Evolutionary conservation across 371 early-diverging fungal genomes (phyloP).

Genomic region (Mucor sp.): DNA sequence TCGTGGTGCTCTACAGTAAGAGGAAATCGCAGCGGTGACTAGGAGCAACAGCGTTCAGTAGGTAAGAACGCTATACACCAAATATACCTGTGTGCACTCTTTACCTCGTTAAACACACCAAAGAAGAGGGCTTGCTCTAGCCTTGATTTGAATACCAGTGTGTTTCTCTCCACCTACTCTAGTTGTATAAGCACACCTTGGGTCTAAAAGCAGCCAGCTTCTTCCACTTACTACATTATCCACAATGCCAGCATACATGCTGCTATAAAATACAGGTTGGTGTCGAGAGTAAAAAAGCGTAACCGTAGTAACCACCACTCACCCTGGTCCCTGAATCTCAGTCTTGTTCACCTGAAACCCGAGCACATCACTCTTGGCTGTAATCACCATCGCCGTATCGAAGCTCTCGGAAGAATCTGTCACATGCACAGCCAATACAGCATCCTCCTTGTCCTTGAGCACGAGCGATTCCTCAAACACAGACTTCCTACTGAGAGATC

Average conservation of each 20-base stretch:
- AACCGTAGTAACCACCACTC: background rate
- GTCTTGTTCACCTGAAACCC: conserved; percentile 10
- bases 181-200: background rate
- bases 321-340: conserved; percentile 9
- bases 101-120: conserved; percentile 15
- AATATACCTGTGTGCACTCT: too few species aligned
- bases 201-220: background rate
- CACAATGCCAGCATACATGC: conserved; percentile 8
- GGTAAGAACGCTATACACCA: too few species aligned
- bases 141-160: conserved; percentile 12
- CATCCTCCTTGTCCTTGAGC: background rate
- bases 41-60: background rate
- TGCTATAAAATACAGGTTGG: background rate
- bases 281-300: background rate
- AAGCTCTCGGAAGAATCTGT: background rate
- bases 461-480: conserved; percentile 19
- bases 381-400: conserved; percentile 1
- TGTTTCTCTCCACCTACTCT: conserved; percentile 10
- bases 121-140: conserved; percentile 18
- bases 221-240: conserved; percentile 1
- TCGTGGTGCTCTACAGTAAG: conserved; percentile 8
- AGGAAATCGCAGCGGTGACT: conserved; percentile 12
- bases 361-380: conserved; percentile 1
- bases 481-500: background rate
- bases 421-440: background rate